Conservation (phyloP, 768 basidiomycete species). For the Tricholoma terreum region DNA sequence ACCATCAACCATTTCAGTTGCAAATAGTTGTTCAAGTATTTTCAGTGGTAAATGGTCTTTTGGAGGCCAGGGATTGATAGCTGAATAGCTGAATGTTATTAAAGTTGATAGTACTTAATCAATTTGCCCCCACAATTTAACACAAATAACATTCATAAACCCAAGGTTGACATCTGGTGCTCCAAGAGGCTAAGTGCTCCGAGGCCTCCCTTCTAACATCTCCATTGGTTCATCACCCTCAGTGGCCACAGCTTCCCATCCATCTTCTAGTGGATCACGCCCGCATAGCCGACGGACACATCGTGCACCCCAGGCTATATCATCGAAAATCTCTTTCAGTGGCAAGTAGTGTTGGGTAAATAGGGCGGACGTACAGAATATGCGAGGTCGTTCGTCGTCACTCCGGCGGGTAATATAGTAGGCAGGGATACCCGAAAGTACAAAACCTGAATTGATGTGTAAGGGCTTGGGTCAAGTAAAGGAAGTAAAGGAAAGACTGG, state of each 20-base stretch:
- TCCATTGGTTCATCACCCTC: constrained; percentile 69
- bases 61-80: too few species aligned
- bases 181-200: constrained; percentile 10
- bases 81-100: too few species aligned
- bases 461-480: background rate
- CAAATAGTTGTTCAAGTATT: too few species aligned
- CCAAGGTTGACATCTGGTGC: background rate
- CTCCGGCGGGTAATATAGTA: constrained; percentile 73
- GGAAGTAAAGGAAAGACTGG: background rate
- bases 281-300: constrained; percentile 48
- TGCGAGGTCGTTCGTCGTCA: constrained; percentile 37
- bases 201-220: constrained; percentile 44
- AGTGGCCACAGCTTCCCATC: constrained; percentile 78
- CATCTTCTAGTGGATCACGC: constrained; percentile 51
- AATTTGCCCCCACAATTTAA: too few species aligned
- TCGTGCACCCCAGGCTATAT: constrained; percentile 39
- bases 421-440: constrained; percentile 74
- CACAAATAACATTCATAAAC: background rate
- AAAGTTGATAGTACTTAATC: too few species aligned
- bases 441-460: constrained; percentile 52
- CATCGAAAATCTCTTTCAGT: background rate
- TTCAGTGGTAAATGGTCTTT: too few species aligned
- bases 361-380: constrained; percentile 38
- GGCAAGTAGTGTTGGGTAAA: too few species aligned
- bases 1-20: too few species aligned